Conservation (phyloP, 1,284 basidiomycete species). For the Sphagnurus paluster region DNA sequence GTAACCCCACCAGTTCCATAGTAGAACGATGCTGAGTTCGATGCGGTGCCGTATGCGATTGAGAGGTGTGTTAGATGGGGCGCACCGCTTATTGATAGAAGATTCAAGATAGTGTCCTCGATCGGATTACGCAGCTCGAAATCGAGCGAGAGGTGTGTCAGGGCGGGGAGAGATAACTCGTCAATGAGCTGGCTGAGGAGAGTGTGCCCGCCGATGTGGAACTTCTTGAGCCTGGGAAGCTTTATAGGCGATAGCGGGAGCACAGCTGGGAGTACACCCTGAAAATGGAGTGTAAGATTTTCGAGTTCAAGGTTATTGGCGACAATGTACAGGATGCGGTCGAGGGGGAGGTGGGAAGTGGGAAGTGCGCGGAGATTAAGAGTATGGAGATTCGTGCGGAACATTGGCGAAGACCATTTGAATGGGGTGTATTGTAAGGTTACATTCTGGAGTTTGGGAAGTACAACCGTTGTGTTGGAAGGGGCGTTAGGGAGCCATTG, state of each 20-base stretch:
- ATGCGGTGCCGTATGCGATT: constrained; percentile 52
- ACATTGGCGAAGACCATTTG: constrained; percentile 71
- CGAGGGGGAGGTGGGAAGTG: constrained; percentile 57
- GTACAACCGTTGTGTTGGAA: constrained; percentile 33
- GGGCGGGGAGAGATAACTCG: constrained; percentile 52
- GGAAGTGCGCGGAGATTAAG: constrained; percentile 67
- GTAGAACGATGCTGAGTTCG: constrained; percentile 41
- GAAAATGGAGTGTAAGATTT: constrained; percentile 58
- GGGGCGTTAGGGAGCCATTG: constrained; percentile 64
- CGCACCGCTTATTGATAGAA: constrained; percentile 60
- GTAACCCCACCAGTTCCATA: constrained; percentile 38
- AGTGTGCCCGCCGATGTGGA: constrained; percentile 65
- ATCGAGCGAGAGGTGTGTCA: constrained; percentile 59
- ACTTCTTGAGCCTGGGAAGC: constrained; percentile 49
- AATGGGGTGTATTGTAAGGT: constrained; percentile 72
- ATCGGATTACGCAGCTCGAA: constrained; percentile 68
- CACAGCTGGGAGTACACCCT: constrained; percentile 55
- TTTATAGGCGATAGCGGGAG: constrained; percentile 56
- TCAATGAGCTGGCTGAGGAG: constrained; percentile 65
- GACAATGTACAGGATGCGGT: constrained; percentile 64
- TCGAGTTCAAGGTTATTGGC: constrained; percentile 55
- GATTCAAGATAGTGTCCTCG: constrained; percentile 61
- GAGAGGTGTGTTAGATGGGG: constrained; percentile 57
- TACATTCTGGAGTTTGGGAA: constrained; percentile 50
- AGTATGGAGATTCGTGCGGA: constrained; percentile 52